A percentile compares a stretch with the other conserved stretches of the same genome.
Conservation (phyloP, 257 asterid species). For the Solanum bulbocastanum region DNA sequence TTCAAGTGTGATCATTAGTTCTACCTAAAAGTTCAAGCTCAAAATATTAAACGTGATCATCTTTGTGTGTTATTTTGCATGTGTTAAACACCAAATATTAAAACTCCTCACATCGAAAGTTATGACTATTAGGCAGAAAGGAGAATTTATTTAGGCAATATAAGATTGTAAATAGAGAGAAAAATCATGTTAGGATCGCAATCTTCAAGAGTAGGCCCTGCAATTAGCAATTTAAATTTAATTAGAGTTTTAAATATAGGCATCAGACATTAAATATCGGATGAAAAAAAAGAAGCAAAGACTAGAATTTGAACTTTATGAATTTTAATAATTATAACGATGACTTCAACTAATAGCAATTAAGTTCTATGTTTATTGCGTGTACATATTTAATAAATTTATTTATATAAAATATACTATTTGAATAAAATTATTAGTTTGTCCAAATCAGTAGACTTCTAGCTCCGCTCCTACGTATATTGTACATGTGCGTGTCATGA, state of each 20-base stretch:
- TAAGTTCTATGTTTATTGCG: neutral
- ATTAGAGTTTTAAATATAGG: rapidly evolving
- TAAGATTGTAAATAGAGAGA: neutral
- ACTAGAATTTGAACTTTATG: no score
- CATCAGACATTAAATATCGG: rapidly evolving
- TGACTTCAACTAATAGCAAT: no score
- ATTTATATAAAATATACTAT: neutral
- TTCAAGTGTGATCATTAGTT: neutral
- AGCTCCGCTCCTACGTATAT: neutral
- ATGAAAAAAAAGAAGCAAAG: no score
- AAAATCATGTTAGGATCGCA: rapidly evolving
- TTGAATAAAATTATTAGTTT: neutral
- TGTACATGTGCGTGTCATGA: neutral
- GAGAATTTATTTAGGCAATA: neutral
- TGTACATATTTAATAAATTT: neutral
- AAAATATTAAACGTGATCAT: neutral
- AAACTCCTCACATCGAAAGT: neutral
- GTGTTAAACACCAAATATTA: neutral
- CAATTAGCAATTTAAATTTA: no score
- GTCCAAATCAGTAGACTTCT: neutral
- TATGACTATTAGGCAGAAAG: neutral
- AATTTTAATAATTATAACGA: no score
- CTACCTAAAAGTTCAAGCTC: neutral
- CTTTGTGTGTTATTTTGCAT: neutral
- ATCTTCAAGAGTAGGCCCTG: rapidly evolving